A percentile compares a stretch with the other conserved stretches of the same genome.
Conservation (phyloP, 768 basidiomycete species). For the Naganishia friedmannii region DNA sequence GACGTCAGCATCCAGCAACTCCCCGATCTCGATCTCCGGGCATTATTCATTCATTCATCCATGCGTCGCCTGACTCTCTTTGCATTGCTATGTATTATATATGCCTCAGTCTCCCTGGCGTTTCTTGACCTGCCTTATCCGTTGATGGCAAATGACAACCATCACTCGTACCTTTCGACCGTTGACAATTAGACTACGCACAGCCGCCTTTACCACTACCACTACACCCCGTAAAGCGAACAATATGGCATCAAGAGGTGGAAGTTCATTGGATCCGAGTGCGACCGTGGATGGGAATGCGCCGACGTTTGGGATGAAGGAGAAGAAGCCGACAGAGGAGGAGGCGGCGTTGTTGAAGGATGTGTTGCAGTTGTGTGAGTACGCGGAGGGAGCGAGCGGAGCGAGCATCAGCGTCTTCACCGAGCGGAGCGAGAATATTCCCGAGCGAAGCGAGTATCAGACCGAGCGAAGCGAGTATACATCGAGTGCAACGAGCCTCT, state of each 20-base stretch:
- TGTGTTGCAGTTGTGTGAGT: conserved; percentile 44
- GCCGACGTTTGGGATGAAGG: conserved; percentile 40
- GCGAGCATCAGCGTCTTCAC: neutral
- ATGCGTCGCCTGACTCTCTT: neutral
- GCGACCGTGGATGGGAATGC: conserved; percentile 23
- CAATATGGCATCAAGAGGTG: conserved; percentile 22
- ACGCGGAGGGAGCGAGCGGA: neutral
- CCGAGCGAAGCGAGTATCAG: no score
- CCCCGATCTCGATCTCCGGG: conserved; percentile 16
- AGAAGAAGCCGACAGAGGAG: conserved; percentile 37
- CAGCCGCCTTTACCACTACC: neutral
- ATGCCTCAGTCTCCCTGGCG: neutral
- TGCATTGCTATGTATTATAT: neutral
- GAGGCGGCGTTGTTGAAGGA: conserved; percentile 43
- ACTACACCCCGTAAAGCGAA: neutral
- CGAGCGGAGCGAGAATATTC: neutral
- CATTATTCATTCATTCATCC: no score
- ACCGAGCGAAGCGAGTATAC: neutral
- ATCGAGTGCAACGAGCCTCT: no score
- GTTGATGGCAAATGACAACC: conserved; percentile 6
- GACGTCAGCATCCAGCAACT: conserved; percentile 6
- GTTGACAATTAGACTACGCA: neutral
- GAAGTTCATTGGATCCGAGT: conserved; percentile 13
- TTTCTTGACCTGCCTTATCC: neutral
- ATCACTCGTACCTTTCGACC: conserved; percentile 14